phyloP scores from a whole-genome alignment of 2,329 filamentous ascomycete species.

The Teratosphaeria pseudoeucalypti region DNA sequence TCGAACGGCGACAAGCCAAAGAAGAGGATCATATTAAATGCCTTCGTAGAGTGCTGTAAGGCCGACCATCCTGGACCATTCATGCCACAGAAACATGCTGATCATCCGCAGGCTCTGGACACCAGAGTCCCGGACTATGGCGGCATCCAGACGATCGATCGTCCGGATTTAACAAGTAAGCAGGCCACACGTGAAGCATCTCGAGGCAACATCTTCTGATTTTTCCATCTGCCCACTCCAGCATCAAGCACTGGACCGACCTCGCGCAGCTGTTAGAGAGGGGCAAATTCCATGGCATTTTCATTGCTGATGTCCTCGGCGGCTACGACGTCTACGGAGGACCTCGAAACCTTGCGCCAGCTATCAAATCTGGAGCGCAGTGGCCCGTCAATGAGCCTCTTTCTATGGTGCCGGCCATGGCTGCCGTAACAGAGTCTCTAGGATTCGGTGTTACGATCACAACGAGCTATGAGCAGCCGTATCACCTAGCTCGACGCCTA shows the following conservation, averaged over 20 bases:
- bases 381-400: slow-evolving; percentile 55
- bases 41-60: background rate
- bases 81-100: background rate
- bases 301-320: slow-evolving; percentile 56
- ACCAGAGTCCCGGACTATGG: slow-evolving; percentile 54
- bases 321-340: slow-evolving; percentile 51
- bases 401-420: slow-evolving; percentile 56
- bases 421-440: slow-evolving; percentile 52
- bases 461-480: slow-evolving; percentile 53
- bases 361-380: slow-evolving; percentile 39
- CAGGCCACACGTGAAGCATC: background rate
- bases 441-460: slow-evolving; percentile 54
- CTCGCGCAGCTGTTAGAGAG: slow-evolving; percentile 52
- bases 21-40: background rate
- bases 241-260: slow-evolving; percentile 53
- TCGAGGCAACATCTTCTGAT: background rate
- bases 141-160: slow-evolving; percentile 48
- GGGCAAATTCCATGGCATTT: slow-evolving; percentile 54
- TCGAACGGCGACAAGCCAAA: background rate
- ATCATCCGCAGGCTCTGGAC: slow-evolving; percentile 17
- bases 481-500: slow-evolving; percentile 51
- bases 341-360: slow-evolving; percentile 9
- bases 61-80: slow-evolving; percentile 24
- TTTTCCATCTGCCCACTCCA: slow-evolving; percentile 44
- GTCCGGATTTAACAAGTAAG: background rate